Base-by-base conservation (phyloP, 768 basidiomycete genomes). In the Boletus coccyginus region DNA sequence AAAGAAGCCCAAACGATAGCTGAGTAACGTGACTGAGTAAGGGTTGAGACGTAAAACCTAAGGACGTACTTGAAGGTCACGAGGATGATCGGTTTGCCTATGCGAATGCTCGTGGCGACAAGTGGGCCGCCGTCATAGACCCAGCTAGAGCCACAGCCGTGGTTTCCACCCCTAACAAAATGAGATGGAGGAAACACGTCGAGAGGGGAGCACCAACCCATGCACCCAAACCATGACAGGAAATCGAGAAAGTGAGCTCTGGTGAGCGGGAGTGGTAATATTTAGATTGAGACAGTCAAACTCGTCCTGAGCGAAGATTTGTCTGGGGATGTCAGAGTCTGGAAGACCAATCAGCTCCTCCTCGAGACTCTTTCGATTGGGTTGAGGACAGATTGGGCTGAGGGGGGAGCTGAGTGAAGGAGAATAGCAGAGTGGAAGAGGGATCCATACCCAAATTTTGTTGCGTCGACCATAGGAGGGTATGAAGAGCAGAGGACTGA, bases 211-310 rank as follows among this genome's bases (percentile, higher is more conserved):
- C 32, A 75, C 83, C 43, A 62, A 91, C 89, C 90, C 90, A 72
- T 92, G 90, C n/a, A 92, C 75, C 90, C 89, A 92, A 44, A 90
- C 69, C 89, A 92, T 90, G 61, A 92, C 88, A 7, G 90, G 90
- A 16, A 86, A 58, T 42, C 75, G 78, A 40, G 87, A 85, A 45
- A 74, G 73, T 4, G 78, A 62, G 5, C 70, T 75, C 19, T 84
- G 74, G 17, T 80, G 81, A 27, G 79, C 82, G 11, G 90, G 90
- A 53, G 82, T 81, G n/a, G 88, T 89, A 50, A 92, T 87, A 70
- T 89, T 90, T 57, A 92, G 69, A 66, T 90, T 92, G 24, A 91
- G 75, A 70, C 90, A 92, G 50, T 88, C 86, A 38, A 90, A 88
- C 69, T 92, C 90, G 67, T 88, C 80, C 49, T 87, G 84, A 59